Evolutionary conservation across 805 yeast genomes (phyloP).

Genomic region (Pichia eremophila): DNA sequence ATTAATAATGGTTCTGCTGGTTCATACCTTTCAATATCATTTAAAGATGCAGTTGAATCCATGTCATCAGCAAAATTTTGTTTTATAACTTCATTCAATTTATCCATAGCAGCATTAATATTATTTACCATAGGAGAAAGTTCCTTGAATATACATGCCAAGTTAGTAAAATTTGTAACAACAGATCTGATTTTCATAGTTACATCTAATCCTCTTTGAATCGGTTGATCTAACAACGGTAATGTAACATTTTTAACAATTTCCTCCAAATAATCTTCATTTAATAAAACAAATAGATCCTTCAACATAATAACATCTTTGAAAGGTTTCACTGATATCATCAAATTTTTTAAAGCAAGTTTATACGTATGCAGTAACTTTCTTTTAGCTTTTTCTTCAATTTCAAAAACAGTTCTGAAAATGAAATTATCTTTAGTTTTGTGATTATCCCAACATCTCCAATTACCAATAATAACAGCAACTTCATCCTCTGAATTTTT

Average conservation of each 20-base stretch:
- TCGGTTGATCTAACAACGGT: conserved; percentile 9
- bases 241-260: conserved; percentile 12
- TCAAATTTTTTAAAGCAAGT: conserved; percentile 10
- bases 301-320: conserved; percentile 11
- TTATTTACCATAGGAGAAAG: conserved; percentile 5
- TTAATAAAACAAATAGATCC: conserved; percentile 11
- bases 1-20: conserved; percentile 10
- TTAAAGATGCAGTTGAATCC: conserved; percentile 3
- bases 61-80: conserved; percentile 1
- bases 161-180: conserved; percentile 8
- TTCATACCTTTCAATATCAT: conserved; percentile 3
- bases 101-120: neutral
- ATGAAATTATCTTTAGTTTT: conserved; percentile 49
- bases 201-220: conserved; percentile 16
- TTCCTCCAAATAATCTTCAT: conserved; percentile 5
- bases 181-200: conserved; percentile 13
- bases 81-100: neutral
- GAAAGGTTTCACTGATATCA: conserved; percentile 16
- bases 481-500: conserved; percentile 45
- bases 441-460: conserved; percentile 91
- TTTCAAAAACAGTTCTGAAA: conserved; percentile 41
- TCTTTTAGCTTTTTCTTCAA: conserved; percentile 10
- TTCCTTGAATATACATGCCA: conserved; percentile 1
- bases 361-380: conserved; percentile 2
- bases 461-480: conserved; percentile 49